Conservation (phyloP, 495 filamentous ascomycete species). For the Hypoxylon crocopeplum region DNA sequence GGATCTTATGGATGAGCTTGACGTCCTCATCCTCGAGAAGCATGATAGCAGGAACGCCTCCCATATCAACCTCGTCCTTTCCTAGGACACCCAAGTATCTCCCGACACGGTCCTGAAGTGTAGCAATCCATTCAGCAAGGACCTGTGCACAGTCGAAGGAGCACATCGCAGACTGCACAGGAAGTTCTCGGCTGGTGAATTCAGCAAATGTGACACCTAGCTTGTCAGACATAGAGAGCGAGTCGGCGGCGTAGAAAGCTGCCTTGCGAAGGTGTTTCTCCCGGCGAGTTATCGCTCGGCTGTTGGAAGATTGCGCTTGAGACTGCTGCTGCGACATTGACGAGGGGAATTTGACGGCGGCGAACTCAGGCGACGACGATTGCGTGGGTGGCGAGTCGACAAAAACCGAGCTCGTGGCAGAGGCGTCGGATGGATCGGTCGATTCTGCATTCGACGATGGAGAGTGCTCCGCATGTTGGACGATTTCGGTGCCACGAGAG, state of each 20-base stretch:
- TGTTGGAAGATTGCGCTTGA: constrained; percentile 40
- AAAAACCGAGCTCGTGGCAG: constrained; percentile 56
- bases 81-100: constrained; percentile 87
- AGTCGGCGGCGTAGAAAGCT: constrained; percentile 93
- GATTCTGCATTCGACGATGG: constrained; percentile 61
- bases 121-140: constrained; percentile 94
- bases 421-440: constrained; percentile 59
- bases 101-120: constrained; percentile 93
- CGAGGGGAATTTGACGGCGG: constrained; percentile 43
- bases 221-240: constrained; percentile 87
- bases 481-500: constrained; percentile 76
- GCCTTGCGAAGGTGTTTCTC: constrained; percentile 93
- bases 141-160: constrained; percentile 97
- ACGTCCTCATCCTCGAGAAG: constrained; percentile 91
- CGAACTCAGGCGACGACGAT: constrained; percentile 59
- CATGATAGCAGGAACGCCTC: constrained; percentile 82
- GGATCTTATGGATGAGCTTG: constrained; percentile 84
- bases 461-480: constrained; percentile 76
- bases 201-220: constrained; percentile 87
- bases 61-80: constrained; percentile 77
- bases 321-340: constrained; percentile 25
- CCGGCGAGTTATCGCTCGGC: constrained; percentile 54
- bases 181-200: constrained; percentile 86
- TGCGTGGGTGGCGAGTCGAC: constrained; percentile 62
- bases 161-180: constrained; percentile 91